Percentiles rank a stretch among this genome's conserved stretches.
Evolutionary conservation across 1,139 yeast species (phyloP).

Genomic region (Petasospora rhodanensis): DNA sequence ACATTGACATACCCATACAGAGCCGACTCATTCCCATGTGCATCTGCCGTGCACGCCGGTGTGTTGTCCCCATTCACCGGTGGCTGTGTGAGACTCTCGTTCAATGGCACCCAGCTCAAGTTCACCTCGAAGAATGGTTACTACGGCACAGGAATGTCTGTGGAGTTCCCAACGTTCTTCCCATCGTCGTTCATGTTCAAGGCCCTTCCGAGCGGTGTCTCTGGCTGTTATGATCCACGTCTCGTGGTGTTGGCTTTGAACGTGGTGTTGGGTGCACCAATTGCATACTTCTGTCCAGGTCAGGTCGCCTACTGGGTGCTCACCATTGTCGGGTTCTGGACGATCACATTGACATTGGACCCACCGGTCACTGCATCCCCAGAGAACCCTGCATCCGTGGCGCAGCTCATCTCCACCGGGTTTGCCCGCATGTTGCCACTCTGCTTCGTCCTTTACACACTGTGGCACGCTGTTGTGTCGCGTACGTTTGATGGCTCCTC

Average conservation of each 20-base stretch:
- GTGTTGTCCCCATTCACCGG: slow-evolving; percentile 67
- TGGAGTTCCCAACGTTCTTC: slow-evolving; percentile 65
- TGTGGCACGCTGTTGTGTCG: slow-evolving; percentile 59
- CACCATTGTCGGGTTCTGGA: slow-evolving; percentile 78
- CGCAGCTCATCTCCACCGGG: slow-evolving; percentile 64
- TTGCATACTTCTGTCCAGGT: slow-evolving; percentile 54
- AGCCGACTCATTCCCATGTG: slow-evolving; percentile 87
- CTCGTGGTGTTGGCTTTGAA: slow-evolving; percentile 52
- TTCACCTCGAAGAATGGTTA: slow-evolving; percentile 47
- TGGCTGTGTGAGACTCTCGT: slow-evolving; percentile 70
- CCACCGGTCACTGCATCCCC: slow-evolving; percentile 69
- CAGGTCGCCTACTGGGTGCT: slow-evolving; percentile 58
- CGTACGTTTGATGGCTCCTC: slow-evolving; percentile 33
- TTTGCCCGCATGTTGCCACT: slow-evolving; percentile 74
- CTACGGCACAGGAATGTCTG: slow-evolving; percentile 47
- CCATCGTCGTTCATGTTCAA: slow-evolving; percentile 69
- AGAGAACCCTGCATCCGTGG: slow-evolving; percentile 45
- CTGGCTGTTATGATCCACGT: slow-evolving; percentile 67
- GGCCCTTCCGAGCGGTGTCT: slow-evolving; percentile 28
- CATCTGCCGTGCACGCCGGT: slow-evolving; percentile 88
- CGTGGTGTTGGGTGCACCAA: slow-evolving; percentile 53
- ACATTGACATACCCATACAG: slow-evolving; percentile 59
- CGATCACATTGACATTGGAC: slow-evolving; percentile 72
- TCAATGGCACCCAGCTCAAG: slow-evolving; percentile 46
- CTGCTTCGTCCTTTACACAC: slow-evolving; percentile 61